Evolutionary conservation across 805 yeast genomes (phyloP), one percentile per base, ranked within the genome.

Genomic region (Candida sakaeoensis): DNA sequence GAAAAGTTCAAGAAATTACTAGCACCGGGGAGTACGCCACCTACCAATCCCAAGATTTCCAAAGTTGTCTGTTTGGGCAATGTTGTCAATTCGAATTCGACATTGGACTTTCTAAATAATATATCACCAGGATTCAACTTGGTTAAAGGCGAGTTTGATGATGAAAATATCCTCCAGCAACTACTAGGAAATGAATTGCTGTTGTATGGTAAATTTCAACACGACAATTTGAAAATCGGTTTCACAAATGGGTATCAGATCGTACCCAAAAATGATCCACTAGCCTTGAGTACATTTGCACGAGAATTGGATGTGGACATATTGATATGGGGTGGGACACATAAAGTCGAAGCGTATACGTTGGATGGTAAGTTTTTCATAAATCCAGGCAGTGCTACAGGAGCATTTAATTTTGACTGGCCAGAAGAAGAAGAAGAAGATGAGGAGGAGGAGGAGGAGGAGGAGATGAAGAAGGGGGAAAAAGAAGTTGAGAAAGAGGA

Each of bases 321-420:
- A 4, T 67, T 93, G 48, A 70, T 93, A 10, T 88, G 93, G 85
- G 97, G 98, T 10, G 95, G 96, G 0, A 84, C 95, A 2, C 95
- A 88, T 57, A 78, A 80, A 48, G 95, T 88, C 4, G 98, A 91
- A 55, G 96, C 97, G 0, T 91, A 89, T 54, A 85, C 93, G 8
- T 65, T 90, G 42, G 98, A 89, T 48, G 95, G 95, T 16, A 87
- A 86, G 61, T 87, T 90, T 58, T 93, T 93, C 54, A 75, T 93
- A n/a, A 91, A 87, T 58, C 98, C 99, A 0, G 99, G 99, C 0
- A 84, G 95, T 55, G 95, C 95, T 30, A 90, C 97, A 0, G 99
- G 99, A 18, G 96, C 97, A 0, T 79, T 75, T 48, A 74, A 75
- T 31, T 74, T 85, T 23, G 63, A 59, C 36, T 82, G 80, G 52